Base-by-base conservation (phyloP, 441 rosid genomes). In the Breynia disticha region DNA sequence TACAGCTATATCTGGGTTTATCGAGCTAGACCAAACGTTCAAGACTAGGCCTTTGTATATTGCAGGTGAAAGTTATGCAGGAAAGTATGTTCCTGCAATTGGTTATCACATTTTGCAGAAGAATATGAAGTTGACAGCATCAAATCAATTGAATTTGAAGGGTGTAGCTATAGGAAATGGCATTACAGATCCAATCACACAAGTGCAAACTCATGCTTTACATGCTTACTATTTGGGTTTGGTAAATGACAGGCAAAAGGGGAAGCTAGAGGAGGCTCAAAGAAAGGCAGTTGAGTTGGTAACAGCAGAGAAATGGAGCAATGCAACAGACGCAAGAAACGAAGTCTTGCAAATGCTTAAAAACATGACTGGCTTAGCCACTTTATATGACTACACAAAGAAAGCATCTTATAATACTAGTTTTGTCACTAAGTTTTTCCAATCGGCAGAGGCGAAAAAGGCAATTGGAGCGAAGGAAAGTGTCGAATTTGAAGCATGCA, bases 21-120 rank as follows among this genome's bases (percentile, higher is more conserved):
- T 72, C 15, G 67, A 69, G 18, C 67, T 63, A 17, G 70, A 83
- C 19, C 73, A 76, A 0, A 47, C 16, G 16, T 84, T 84, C 39
- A 69, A 75, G 54, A 14, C 55, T 41, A 79, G 95, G 1, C 91
- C 97, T 0, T 50, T 90, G 17, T 87, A 80, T 66, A 46, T 87
- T 16, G 76, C 95, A 1, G 95, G 97, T 2, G 97, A 90, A 74
- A 90, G 97, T 61, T 90, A 90, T 59, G 95, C 94, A 0, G 94
- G 97, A 1, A 90, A 90, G 61, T 86, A 86, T 56, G 83, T 82
- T 7, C 94, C 95, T 0, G 81, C 97, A 16, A 79, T 86, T 28
- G 90, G 89, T 49, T 82, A 76, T 52, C 71, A 82, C 20, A 79
- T 81, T 53, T 59, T 81, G 67, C 69, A 63, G 56, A 67, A 68